phyloP scores from a whole-genome alignment of 164 flowering plant genomes.

The Aristolochia fimbriata region DNA sequence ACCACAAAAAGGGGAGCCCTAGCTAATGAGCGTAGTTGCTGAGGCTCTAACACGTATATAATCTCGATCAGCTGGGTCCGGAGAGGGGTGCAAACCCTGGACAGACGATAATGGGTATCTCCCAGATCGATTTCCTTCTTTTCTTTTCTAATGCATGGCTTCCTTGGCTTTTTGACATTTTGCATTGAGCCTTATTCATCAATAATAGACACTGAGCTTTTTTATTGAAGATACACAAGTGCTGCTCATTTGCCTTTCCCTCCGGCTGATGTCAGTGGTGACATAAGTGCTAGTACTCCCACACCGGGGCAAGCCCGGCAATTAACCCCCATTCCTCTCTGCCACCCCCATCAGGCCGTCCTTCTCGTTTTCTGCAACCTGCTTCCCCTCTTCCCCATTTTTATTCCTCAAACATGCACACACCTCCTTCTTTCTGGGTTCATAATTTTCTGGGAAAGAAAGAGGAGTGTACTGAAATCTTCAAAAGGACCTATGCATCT shows the following conservation, averaged over 20 bases:
- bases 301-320: too few species aligned
- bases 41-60: too few species aligned
- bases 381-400: background rate
- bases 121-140: background rate
- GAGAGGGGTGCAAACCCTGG: background rate
- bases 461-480: background rate
- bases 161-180: background rate
- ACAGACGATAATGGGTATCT: background rate
- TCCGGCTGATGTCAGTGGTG: slow-evolving; percentile 5
- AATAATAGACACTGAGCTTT: background rate
- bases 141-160: background rate
- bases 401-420: background rate
- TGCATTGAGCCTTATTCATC: slow-evolving; percentile 1
- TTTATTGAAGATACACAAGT: background rate
- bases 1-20: too few species aligned
- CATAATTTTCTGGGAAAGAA: background rate
- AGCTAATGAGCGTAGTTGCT: too few species aligned
- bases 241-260: background rate
- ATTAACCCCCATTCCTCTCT: too few species aligned
- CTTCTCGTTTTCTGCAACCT: background rate
- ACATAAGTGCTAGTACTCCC: slow-evolving; percentile 3
- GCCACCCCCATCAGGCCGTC: background rate
- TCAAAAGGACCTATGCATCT: background rate
- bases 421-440: background rate
- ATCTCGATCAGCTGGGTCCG: too few species aligned